These are phyloP conservation scores for Chalciporus piperatus DNA, from an alignment of 768 basidiomycete species.

Conservation along the genomic window DNA sequence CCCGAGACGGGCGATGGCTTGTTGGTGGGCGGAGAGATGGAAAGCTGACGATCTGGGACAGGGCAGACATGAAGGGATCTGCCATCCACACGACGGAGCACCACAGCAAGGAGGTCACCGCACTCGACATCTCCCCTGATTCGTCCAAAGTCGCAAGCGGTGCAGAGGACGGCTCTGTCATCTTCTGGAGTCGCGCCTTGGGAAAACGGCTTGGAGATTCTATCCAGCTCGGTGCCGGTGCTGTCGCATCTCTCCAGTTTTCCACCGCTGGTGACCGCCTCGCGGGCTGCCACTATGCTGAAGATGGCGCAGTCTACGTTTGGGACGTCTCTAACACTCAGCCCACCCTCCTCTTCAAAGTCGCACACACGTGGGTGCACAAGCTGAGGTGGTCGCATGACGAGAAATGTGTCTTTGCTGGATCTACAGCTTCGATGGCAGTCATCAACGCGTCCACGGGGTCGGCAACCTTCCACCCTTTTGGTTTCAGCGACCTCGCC, in stretches of 20 bases:
- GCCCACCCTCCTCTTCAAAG: neutral
- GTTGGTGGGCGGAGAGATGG: no score
- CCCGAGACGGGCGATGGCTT: no score
- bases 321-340: neutral
- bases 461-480: neutral
- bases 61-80: no score
- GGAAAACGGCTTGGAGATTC: neutral
- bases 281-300: no score
- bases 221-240: no score
- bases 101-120: neutral
- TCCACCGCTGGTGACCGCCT: neutral
- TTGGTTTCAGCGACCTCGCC: neutral
- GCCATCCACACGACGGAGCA: no score
- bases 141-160: neutral
- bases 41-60: no score
- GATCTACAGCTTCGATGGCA: neutral
- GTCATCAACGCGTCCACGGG: constrained; percentile 1
- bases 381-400: constrained; percentile 2
- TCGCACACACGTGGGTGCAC: neutral
- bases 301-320: neutral
- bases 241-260: neutral
- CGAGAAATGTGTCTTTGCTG: neutral
- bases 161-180: neutral
- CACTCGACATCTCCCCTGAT: constrained; percentile 3
- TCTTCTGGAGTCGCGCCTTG: neutral